Evolutionary conservation across 2,329 filamentous ascomycete genomes (phyloP).

Genomic region (Neofusicoccum parvum): DNA sequence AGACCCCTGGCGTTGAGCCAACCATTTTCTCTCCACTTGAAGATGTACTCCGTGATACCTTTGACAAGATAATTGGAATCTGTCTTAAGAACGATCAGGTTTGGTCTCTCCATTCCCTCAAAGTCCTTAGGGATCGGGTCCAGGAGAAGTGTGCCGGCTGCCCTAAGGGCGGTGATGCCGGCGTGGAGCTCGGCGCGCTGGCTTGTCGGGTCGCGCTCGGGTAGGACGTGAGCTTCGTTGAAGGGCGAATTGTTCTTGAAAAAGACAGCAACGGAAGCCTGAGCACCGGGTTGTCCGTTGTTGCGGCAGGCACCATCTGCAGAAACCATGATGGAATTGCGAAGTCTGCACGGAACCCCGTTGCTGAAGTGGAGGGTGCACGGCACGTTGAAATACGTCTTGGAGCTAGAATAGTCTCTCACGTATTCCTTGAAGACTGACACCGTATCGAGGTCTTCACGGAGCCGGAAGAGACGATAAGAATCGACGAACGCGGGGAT

Average conservation of each 20-base stretch:
- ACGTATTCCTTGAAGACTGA: too few species aligned
- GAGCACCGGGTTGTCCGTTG: neutral
- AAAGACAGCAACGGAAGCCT: neutral
- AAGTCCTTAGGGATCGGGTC: neutral
- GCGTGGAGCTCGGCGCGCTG: constrained; percentile 1
- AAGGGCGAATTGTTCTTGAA: neutral
- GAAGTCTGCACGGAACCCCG: neutral
- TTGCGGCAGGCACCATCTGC: neutral
- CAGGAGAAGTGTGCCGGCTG: neutral
- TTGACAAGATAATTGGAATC: neutral
- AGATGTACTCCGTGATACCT: neutral
- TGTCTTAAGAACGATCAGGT: neutral
- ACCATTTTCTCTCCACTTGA: neutral
- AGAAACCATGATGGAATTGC: neutral
- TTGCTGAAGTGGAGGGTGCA: neutral
- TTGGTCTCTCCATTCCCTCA: neutral
- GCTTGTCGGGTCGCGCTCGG: neutral
- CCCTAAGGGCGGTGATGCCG: neutral
- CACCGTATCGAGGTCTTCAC: too few species aligned
- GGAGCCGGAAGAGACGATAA: too few species aligned
- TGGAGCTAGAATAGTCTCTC: too few species aligned
- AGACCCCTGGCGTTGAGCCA: neutral
- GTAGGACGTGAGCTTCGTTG: neutral
- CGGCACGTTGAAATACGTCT: neutral
- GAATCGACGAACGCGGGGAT: neutral